Evolutionary conservation across 768 basidiomycete genomes (phyloP).

Genomic region (Exidia glandulosa): DNA sequence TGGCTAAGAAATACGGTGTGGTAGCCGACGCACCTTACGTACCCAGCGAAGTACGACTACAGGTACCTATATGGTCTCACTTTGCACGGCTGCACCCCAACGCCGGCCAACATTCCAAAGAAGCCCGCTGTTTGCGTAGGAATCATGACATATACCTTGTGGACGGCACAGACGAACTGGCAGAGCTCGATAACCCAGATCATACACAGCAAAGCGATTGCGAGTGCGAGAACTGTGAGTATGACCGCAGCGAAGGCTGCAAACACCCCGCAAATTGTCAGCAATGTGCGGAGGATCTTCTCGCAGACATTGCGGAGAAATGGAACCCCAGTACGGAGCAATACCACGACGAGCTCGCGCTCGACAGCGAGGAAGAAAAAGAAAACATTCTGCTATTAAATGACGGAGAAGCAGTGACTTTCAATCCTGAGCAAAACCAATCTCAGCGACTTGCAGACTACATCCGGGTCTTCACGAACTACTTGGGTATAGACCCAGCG

Average conservation of each 20-base stretch:
- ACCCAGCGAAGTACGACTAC: not conserved
- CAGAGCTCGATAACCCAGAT: not conserved
- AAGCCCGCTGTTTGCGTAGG: not conserved
- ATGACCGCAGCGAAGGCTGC: not conserved
- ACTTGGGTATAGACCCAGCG: too few species aligned
- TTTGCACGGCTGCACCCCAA: not conserved
- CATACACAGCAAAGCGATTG: not conserved
- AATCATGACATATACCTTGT: not conserved
- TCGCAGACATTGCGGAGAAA: not conserved
- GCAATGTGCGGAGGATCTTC: not conserved
- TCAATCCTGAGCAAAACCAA: too few species aligned
- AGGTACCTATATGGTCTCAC: not conserved
- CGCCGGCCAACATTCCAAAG: not conserved
- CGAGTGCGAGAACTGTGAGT: not conserved
- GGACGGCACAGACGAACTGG: not conserved
- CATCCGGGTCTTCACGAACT: too few species aligned
- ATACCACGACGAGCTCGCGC: too few species aligned
- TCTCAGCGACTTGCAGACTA: too few species aligned
- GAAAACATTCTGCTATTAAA: too few species aligned
- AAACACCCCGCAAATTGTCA: not conserved
- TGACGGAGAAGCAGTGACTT: too few species aligned
- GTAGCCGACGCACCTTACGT: not conserved
- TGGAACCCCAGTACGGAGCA: not conserved
- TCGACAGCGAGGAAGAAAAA: too few species aligned
- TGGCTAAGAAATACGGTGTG: not conserved